Evolutionary conservation across 2,329 filamentous ascomycete genomes (phyloP).

Genomic region (Neonectria neomacrospora): DNA sequence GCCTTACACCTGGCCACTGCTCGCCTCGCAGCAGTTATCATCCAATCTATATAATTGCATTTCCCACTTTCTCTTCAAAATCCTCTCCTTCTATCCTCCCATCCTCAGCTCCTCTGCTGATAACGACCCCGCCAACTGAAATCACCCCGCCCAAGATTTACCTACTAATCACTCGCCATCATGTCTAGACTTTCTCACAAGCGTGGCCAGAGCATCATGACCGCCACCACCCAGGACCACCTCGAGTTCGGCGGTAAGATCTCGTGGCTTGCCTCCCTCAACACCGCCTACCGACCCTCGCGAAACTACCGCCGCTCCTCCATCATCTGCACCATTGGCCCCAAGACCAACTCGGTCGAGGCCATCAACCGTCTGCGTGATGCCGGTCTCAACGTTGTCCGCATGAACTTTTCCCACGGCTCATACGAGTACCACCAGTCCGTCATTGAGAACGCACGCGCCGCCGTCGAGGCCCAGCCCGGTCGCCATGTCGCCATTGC

Average conservation of each 20-base stretch:
- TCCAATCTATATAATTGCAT: constrained; percentile 38
- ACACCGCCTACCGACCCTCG: constrained; percentile 87
- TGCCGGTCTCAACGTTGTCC: constrained; percentile 95
- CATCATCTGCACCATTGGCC: constrained; percentile 99
- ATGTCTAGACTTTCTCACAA: constrained; percentile 49
- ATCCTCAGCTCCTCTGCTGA: constrained; percentile 38
- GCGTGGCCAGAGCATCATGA: constrained; percentile 58
- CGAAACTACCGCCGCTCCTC: constrained; percentile 95
- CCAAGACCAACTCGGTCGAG: constrained; percentile 98
- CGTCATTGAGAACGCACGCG: constrained; percentile 94
- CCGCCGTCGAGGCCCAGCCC: constrained; percentile 79
- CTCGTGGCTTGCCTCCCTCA: constrained; percentile 75
- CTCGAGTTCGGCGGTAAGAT: constrained; percentile 79
- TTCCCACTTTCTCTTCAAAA: constrained; percentile 23
- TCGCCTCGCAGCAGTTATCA: constrained; percentile 7
- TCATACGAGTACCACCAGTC: constrained; percentile 96
- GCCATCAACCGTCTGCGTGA: constrained; percentile 94
- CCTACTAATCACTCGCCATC: constrained; percentile 40
- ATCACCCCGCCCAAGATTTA: constrained; percentile 15
- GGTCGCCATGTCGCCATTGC: constrained; percentile 96
- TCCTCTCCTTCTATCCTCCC: constrained; percentile 26
- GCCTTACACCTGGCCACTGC: constrained; percentile 22
- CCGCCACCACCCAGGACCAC: constrained; percentile 82
- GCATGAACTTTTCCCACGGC: constrained; percentile 96
- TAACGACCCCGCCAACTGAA: constrained; percentile 29